Evolutionary conservation across 2,329 filamentous ascomycete genomes (phyloP), one percentile per base, ranked within the genome.

Genomic region (Botrytis porri): DNA sequence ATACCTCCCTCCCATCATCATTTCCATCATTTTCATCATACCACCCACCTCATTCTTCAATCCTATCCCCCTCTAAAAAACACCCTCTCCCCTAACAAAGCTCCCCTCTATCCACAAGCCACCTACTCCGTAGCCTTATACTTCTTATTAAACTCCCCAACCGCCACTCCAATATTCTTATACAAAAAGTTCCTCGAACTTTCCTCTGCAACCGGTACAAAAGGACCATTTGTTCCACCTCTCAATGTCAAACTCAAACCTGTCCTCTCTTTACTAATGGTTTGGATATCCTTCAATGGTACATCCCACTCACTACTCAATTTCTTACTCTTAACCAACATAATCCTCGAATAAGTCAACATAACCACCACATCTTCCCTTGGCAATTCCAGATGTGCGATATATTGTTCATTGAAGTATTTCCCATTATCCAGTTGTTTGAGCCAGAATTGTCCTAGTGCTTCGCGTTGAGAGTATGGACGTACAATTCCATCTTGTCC

Each of bases 341-440:
- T 89, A 81, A 99, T 97, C 6, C 93, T 89, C 76, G 89, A 87
- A 81, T 93, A 96, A 16, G 93, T 98, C 74, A 99, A 88, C 89
- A 98, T 93, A 65, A 95, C 92, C 73, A 95, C 90, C 86, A 94
- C 92, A 81, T 97, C 95, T 81, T 96, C 93, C 74, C 91, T 90
- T 18, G 94, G 93, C 39, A 99, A 88, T 83, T 99, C 95, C 7
- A 99, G 86, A 81, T 99, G 97, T 7, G 95, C 97, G 81, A 99
- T 96, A 84, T 99, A 99, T 81, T 94, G 89, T 83, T 99, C 96
- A 83, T 97, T 92, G 88, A 99, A 99, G 86, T 95, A 98, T 82
- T 95, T 96, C 75, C 96, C 96, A 76, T 98, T 96, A 83, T 99
- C 96, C 18, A 97, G 90, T 74, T 97, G 97, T 86, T 99, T 99